phyloP scores from a whole-genome alignment of 768 basidiomycete genomes.

The Dentipellis sp. region DNA sequence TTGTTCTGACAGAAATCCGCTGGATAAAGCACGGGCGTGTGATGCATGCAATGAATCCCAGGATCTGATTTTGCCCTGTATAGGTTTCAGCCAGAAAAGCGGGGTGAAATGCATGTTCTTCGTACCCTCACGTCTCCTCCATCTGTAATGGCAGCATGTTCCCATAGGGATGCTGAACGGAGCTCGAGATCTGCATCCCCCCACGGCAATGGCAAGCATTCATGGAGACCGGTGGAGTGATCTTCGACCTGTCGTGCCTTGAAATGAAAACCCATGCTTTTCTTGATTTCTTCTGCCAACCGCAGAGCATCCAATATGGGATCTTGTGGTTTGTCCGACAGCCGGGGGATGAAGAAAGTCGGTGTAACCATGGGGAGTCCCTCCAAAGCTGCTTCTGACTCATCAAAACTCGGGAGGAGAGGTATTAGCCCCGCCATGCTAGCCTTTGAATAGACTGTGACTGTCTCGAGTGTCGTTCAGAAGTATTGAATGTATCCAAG shows the following conservation, averaged over 20 bases:
- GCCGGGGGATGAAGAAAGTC: slow-evolving; percentile 51
- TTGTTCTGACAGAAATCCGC: slow-evolving; percentile 67
- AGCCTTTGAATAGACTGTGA: too few species aligned
- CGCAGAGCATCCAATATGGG: slow-evolving; percentile 59
- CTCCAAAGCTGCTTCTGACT: background rate
- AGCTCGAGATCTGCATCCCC: slow-evolving; percentile 6
- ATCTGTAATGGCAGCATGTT: background rate
- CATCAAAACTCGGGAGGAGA: background rate
- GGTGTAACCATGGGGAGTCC: slow-evolving; percentile 11
- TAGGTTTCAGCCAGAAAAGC: background rate
- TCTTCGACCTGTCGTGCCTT: background rate
- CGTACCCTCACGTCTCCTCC: slow-evolving; percentile 4
- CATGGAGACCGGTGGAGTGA: too few species aligned
- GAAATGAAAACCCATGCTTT: background rate
- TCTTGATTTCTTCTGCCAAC: slow-evolving; percentile 8
- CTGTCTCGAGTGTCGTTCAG: too few species aligned
- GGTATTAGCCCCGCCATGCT: too few species aligned
- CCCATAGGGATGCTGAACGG: background rate
- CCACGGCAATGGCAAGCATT: background rate
- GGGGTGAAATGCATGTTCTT: background rate
- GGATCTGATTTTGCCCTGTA: slow-evolving; percentile 41
- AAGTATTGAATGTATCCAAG: too few species aligned
- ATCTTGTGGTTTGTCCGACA: slow-evolving; percentile 69
- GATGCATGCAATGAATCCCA: slow-evolving; percentile 51
- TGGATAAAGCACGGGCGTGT: slow-evolving; percentile 25